Conservation (phyloP, 768 basidiomycete genomes). For the Mycena venus region DNA sequence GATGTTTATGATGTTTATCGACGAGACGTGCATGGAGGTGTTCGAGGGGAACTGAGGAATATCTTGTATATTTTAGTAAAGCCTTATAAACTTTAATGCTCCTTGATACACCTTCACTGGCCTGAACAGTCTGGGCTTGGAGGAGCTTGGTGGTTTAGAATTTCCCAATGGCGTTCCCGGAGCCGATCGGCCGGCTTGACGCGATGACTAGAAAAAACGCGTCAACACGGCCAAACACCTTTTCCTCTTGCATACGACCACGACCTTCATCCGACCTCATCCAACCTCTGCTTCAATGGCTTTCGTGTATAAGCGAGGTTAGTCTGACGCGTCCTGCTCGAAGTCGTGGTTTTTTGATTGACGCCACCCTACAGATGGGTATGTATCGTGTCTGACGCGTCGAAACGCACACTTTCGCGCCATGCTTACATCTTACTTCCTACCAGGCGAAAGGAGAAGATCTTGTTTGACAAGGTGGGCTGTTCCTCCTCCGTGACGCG, state of each 20-base stretch:
- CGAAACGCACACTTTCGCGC: slow-evolving; percentile 37
- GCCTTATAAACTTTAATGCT: neutral
- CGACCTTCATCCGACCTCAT: neutral
- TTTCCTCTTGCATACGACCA: neutral
- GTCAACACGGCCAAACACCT: neutral
- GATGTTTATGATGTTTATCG: slow-evolving; percentile 28
- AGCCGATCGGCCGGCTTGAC: neutral
- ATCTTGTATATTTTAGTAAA: neutral
- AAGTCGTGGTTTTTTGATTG: slow-evolving; percentile 8
- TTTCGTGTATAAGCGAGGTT: slow-evolving; percentile 52
- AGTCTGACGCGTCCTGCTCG: slow-evolving; percentile 16
- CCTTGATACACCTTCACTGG: neutral
- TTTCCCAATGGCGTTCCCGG: too few species aligned
- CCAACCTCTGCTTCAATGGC: slow-evolving; percentile 32
- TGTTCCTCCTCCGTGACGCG: slow-evolving; percentile 64
- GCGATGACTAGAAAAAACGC: neutral
- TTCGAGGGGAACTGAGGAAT: neutral
- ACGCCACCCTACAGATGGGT: slow-evolving; percentile 57
- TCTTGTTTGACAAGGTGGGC: slow-evolving; percentile 81
- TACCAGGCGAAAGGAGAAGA: slow-evolving; percentile 86
- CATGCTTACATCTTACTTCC: slow-evolving; percentile 7
- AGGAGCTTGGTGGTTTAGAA: too few species aligned
- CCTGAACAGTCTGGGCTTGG: too few species aligned
- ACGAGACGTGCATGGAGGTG: slow-evolving; percentile 25
- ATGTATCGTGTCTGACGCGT: slow-evolving; percentile 55